Evolutionary conservation across 306 rosid genomes (phyloP).

Genomic region (Cucumis cinereus): DNA sequence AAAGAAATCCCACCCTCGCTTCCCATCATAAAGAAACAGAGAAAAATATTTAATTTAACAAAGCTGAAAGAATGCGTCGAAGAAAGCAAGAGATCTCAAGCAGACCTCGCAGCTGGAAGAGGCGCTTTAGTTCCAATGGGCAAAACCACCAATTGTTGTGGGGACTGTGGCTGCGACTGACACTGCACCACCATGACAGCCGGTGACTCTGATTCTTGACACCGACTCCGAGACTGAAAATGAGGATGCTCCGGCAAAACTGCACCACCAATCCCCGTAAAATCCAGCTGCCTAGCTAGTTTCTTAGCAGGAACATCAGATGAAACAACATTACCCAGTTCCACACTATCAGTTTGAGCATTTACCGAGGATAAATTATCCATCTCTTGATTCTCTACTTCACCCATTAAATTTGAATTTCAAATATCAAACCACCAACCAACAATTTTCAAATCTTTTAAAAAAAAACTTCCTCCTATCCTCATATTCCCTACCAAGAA

Average conservation of each 20-base stretch:
- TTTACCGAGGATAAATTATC: background rate
- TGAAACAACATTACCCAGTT: background rate
- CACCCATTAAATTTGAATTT: conserved; percentile 4
- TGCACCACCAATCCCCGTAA: conserved; percentile 1
- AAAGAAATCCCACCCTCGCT: background rate
- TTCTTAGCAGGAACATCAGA: conserved; percentile 5
- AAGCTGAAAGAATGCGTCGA: background rate
- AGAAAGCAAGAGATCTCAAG: conserved; percentile 1
- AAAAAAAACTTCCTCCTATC: background rate
- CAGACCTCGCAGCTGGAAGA: background rate
- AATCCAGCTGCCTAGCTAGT: conserved; percentile 12
- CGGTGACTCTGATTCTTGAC: background rate
- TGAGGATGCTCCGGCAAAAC: conserved; percentile 5
- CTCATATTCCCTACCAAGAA: background rate
- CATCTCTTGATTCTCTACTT: conserved; percentile 1
- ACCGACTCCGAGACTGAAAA: background rate
- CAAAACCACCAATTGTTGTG: background rate
- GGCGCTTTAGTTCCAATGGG: background rate
- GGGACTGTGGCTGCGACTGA: conserved; percentile 4
- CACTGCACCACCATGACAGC: background rate
- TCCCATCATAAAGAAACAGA: background rate
- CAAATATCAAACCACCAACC: background rate
- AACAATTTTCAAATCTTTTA: background rate
- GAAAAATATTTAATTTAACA: background rate
- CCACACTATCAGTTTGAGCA: background rate